Percentiles rank a stretch among this genome's conserved stretches.
Conservation (phyloP, 2,329 filamentous ascomycete species). For the Cladosporium sp. region DNA sequence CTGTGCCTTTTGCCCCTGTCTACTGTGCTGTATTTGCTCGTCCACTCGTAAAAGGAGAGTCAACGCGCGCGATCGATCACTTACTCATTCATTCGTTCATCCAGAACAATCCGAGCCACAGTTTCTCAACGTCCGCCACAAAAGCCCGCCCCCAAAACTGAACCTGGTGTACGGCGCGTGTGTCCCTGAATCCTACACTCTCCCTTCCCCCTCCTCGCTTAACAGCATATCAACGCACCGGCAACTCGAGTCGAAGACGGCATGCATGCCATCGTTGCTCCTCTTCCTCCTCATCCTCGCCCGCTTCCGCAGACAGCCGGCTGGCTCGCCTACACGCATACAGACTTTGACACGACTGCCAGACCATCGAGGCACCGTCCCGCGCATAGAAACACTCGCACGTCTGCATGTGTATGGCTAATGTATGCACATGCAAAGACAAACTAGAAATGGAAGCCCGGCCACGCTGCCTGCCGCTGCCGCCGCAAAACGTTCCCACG, state of each 20-base stretch:
- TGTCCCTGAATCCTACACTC: background rate
- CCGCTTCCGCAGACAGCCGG: background rate
- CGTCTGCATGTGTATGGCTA: background rate
- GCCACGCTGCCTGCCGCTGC: background rate
- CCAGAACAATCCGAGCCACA: background rate
- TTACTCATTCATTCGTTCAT: background rate
- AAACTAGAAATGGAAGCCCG: background rate
- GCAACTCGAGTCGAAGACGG: background rate
- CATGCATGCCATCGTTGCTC: background rate
- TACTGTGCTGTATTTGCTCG: background rate
- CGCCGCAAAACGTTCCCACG: background rate
- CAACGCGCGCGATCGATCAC: background rate
- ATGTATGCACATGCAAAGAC: background rate
- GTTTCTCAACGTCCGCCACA: background rate
- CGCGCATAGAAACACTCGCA: background rate
- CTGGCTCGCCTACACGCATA: constrained; percentile 3
- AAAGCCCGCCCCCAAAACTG: background rate
- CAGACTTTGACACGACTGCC: background rate
- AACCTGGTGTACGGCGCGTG: background rate
- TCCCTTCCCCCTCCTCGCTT: background rate
- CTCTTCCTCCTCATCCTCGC: too few relatives aligned
- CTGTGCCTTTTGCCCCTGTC: background rate
- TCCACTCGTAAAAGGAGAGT: background rate
- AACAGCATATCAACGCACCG: background rate
- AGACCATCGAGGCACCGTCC: background rate